Conservation (phyloP, 73 alveolate species). For the Paramecium tetraurelia region DNA sequence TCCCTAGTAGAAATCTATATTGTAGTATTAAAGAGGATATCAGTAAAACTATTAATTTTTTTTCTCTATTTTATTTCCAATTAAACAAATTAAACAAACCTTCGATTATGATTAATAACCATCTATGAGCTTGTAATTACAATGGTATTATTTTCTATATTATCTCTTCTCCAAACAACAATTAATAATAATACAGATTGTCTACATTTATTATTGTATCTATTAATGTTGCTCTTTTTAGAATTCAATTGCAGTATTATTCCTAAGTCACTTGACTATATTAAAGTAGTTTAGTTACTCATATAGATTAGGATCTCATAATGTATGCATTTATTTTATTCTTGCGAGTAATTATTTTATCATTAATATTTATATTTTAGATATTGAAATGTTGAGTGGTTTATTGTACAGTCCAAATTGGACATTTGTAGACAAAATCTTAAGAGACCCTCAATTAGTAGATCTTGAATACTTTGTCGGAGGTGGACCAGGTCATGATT, state of each 20-base stretch:
- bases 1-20: neutral
- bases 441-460: constrained; percentile 20
- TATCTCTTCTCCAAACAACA: neutral
- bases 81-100: neutral
- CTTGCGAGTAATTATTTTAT: neutral
- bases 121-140: too few species aligned
- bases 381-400: neutral
- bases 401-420: constrained; percentile 28
- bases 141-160: too few species aligned
- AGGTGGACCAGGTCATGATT: constrained; percentile 48
- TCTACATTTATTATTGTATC: neutral
- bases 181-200: neutral
- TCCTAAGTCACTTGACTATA: neutral
- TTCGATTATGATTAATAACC: too few species aligned
- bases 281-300: neutral
- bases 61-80: neutral
- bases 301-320: neutral
- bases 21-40: too few species aligned
- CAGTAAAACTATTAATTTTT: too few species aligned
- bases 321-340: neutral
- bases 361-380: neutral
- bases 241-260: neutral
- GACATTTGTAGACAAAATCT: neutral
- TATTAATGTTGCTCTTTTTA: neutral
- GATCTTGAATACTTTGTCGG: constrained; percentile 43